Evolutionary conservation across 148 eudicot species (phyloP).

Genomic region (Hydrangea macrophylla): DNA sequence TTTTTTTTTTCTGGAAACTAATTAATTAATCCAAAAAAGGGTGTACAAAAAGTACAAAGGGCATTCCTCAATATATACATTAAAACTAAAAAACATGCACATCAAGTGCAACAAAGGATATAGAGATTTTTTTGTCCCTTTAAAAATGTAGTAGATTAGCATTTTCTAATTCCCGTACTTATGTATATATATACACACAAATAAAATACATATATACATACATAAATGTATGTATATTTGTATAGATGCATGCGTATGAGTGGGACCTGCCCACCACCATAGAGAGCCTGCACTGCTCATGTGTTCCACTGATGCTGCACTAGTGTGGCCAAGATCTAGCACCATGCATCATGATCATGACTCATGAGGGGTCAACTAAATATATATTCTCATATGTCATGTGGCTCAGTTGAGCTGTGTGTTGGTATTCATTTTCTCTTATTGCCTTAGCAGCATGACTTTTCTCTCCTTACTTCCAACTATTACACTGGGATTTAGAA

Average conservation of each 20-base stretch:
- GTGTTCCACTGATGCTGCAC: constrained; percentile 38
- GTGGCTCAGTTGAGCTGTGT: background rate
- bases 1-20: too few species aligned
- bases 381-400: background rate
- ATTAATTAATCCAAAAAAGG: too few species aligned
- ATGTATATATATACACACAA: too few species aligned
- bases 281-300: constrained; percentile 25
- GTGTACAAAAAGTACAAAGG: too few species aligned
- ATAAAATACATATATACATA: too few species aligned
- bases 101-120: too few species aligned
- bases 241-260: background rate
- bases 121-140: too few species aligned
- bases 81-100: too few species aligned
- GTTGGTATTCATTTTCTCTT: background rate
- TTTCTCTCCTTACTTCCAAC: background rate
- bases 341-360: constrained; percentile 22
- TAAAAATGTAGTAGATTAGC: too few species aligned
- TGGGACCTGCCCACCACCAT: constrained; percentile 32
- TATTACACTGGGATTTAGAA: background rate
- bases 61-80: too few species aligned
- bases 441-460: too few species aligned
- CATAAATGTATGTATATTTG: background rate
- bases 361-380: constrained; percentile 19
- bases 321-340: constrained; percentile 39
- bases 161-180: too few species aligned